Evolutionary conservation across 768 basidiomycete species (phyloP).

Genomic region (Obba rivulosa): DNA sequence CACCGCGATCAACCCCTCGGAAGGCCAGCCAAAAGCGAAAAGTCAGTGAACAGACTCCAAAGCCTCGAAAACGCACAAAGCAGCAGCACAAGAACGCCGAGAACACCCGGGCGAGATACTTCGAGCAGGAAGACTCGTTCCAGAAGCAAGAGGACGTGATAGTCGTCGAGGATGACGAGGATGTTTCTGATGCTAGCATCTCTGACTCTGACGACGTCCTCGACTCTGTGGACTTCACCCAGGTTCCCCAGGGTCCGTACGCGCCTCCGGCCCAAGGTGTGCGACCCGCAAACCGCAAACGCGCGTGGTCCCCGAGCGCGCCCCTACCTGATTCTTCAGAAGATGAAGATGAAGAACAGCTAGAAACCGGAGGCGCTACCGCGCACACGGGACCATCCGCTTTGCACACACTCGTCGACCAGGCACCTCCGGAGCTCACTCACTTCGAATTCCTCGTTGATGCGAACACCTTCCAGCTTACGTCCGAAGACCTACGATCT

Average conservation of each 20-base stretch:
- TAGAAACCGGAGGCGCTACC: slow-evolving; percentile 28
- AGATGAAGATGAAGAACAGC: slow-evolving; percentile 21
- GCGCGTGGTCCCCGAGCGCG: slow-evolving; percentile 59
- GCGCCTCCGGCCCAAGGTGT: too few relatives aligned
- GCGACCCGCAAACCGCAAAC: slow-evolving; percentile 9
- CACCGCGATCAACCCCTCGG: slow-evolving; percentile 5
- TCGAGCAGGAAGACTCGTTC: slow-evolving; percentile 29
- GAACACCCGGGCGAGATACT: slow-evolving; percentile 25
- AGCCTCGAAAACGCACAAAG: slow-evolving; percentile 18
- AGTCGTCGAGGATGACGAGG: slow-evolving; percentile 13
- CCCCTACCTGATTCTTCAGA: slow-evolving; percentile 27
- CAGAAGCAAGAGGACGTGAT: slow-evolving; percentile 29
- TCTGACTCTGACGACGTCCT: slow-evolving; percentile 29
- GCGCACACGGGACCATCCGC: not conserved
- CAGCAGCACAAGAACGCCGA: slow-evolving; percentile 18
- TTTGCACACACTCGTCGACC: not conserved
- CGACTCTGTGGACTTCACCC: not conserved
- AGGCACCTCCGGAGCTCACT: slow-evolving; percentile 30
- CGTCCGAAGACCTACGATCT: slow-evolving; percentile 30
- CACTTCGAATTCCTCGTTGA: slow-evolving; percentile 44
- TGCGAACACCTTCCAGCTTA: slow-evolving; percentile 42
- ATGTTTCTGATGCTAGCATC: slow-evolving; percentile 7
- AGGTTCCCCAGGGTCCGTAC: too few relatives aligned
- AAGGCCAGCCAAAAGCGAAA: slow-evolving; percentile 43
- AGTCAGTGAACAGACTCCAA: slow-evolving; percentile 27